These are phyloP conservation scores for Dimocarpus longan DNA, from an alignment of 345 rosid species.

Conservation along the genomic window DNA sequence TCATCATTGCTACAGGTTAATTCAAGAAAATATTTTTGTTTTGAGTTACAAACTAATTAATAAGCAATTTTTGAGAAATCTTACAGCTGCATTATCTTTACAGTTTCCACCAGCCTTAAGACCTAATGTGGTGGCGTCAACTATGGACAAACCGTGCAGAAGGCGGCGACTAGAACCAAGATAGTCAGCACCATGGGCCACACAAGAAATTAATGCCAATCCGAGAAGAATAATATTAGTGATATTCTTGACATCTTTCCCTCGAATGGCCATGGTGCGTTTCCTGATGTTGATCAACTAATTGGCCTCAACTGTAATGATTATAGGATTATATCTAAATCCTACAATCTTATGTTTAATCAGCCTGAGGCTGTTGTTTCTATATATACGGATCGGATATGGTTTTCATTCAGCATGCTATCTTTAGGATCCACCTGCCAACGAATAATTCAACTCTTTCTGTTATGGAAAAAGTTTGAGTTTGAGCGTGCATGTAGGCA, in stretches of 20 bases:
- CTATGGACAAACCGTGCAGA: conserved; percentile 31
- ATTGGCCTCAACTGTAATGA: neutral
- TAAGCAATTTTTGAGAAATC: neutral
- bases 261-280: conserved; percentile 42
- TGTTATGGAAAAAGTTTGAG: no score
- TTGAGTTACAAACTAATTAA: neutral
- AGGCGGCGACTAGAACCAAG: conserved; percentile 33
- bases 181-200: conserved; percentile 40
- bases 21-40: neutral
- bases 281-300: neutral
- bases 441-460: neutral
- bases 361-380: neutral
- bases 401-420: neutral
- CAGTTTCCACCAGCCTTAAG: conserved; percentile 29
- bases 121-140: conserved; percentile 47
- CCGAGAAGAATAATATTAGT: neutral
- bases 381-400: neutral
- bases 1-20: neutral
- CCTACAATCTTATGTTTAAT: no score
- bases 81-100: neutral
- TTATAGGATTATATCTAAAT: neutral
- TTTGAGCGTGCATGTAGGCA: no score
- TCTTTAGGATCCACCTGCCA: neutral
- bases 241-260: conserved; percentile 24
- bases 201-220: conserved; percentile 38